Evolutionary conservation across 2,329 filamentous ascomycete species (phyloP), one percentile per base, ranked within the genome.

Genomic region (Helicocarpus griseus): DNA sequence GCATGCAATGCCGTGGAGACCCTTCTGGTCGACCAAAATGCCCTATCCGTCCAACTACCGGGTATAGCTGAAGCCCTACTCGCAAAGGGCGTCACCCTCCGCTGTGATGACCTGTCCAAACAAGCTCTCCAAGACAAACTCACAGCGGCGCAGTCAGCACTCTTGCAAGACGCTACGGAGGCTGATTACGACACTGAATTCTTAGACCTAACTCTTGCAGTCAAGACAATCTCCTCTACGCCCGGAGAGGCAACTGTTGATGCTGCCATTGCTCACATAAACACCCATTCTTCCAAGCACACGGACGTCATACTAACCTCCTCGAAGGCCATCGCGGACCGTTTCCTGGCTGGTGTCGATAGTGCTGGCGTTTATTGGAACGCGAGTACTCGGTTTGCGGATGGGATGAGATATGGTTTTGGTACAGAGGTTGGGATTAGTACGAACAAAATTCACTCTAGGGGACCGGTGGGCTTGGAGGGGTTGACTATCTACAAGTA

Each of bases 401-500:
- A 98, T 67, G 93, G 93, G 6, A 96, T 95, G 86, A 80, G 93
- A 39, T 97, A 94, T 67, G 93, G 93, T 6, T 98, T 98, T 70
- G 93, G 93, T 45, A 97, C 93, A 0, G 93, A 98, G 72, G 93
- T 98, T 22, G 93, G 93, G 50, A 97, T 98, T 70, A 94, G 87
- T 73, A 98, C 93, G 47, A 98, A 96, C 76, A 98, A 97, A 76
- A 95, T 98, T 57, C 93, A 98, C 67, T 87, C 88, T 1, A 77
- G 93, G 48, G 93, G 93, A 0, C 93, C 93, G 0, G 93, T 98
- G 5, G 93, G 93, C 1, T 73, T 98, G 49, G 93, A 97, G 64
- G 93, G 93, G 0, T 71, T 98, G 67, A 95, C 89, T 66, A 97
- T 97, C 56, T 96, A 98, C 73, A 96, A 96, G 75, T 98, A 96